phyloP scores from a whole-genome alignment of 768 basidiomycete species.

The Fomitopsis pulvina region DNA sequence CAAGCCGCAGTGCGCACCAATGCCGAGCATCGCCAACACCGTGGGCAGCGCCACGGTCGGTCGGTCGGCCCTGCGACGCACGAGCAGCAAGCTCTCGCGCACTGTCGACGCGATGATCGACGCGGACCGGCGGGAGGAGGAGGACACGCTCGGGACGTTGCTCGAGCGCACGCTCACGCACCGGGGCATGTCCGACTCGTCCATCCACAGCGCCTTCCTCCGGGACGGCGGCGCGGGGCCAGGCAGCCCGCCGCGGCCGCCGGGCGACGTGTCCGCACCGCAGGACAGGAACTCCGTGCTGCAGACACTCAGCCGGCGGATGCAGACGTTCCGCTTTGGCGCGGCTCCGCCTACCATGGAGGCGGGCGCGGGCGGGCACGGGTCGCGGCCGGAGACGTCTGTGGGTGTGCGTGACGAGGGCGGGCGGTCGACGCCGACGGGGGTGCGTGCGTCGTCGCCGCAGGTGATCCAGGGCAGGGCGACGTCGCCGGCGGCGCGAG shows the following conservation, averaged over 20 bases:
- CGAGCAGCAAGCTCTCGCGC: constrained; percentile 42
- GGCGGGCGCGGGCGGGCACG: constrained; percentile 2
- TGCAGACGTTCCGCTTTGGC: constrained; percentile 24
- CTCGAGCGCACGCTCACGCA: constrained; percentile 63
- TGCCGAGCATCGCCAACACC: constrained; percentile 2
- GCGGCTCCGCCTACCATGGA: constrained; percentile 19
- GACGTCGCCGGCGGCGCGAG: constrained; percentile 17
- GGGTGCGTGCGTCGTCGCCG: constrained; percentile 11
- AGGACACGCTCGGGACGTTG: constrained; percentile 33
- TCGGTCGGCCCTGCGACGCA: constrained; percentile 16
- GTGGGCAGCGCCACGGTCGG: constrained; percentile 16
- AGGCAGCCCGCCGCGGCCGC: constrained; percentile 6
- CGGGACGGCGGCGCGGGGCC: constrained; percentile 35
- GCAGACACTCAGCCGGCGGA: constrained; percentile 24
- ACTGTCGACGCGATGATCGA: constrained; percentile 80
- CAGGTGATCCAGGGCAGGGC: constrained; percentile 11
- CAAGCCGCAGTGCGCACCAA: constrained; percentile 8
- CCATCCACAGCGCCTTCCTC: constrained; percentile 81
- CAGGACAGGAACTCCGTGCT: constrained; percentile 24
- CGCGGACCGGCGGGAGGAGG: constrained; percentile 36
- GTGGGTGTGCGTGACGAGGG: not conserved
- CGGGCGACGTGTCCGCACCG: not conserved
- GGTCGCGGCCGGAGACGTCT: constrained; percentile 11
- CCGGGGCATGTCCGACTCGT: constrained; percentile 87
- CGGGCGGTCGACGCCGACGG: constrained; percentile 3